Base-by-base conservation (phyloP, 1,284 basidiomycete species). In the Anthracocystis panici-leucophaei region DNA sequence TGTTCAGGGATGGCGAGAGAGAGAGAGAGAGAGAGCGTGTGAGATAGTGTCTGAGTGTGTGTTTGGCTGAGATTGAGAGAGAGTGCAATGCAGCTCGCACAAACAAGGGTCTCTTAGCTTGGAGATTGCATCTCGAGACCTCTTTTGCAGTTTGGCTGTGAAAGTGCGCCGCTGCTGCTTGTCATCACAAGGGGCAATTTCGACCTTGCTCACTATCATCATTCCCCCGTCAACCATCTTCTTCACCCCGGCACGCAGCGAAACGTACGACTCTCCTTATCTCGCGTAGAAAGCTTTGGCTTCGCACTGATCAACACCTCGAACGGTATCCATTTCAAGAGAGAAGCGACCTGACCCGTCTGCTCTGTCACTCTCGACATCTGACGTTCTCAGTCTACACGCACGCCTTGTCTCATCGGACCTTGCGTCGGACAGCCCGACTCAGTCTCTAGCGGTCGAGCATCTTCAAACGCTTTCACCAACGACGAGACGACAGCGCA, bases 21-120 rank as follows among this genome's bases (percentile, higher is more conserved):
- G 16, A 14, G 20, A 40, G 11, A 42, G 38, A 23, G 40, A 12
- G 35, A 20, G 7, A 25, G 31, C 7, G 21, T 25, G 31, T 20
- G 21, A 12, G 12, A 21, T 5, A 14, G 23, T 40, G 38, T 25
- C 21, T 33, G 20, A 21, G 18, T 51, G 18, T 51, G 49, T 20
- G 20, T 51, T 33, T 53, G 51, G 25, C 14, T 38, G 35, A 14
- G 35, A 38, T 2, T 38, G 35, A 33, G 12, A 16, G 31, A 33
- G 10, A 33, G 31, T 25, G 23, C 40, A 51, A 51, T 51, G 31
- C 38, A 53, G 38, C 51, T 53, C 16, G 21, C 23, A 38, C 14
- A 53, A 53, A n/a, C 48, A 53, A 53, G 51, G 51, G 51, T 53
- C 51, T 46, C 42, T 44, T 9, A 11, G 21, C 11, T 12, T 20